Conservation (phyloP, 352 stramenopile species). For the Phytophthora uliginosa region DNA sequence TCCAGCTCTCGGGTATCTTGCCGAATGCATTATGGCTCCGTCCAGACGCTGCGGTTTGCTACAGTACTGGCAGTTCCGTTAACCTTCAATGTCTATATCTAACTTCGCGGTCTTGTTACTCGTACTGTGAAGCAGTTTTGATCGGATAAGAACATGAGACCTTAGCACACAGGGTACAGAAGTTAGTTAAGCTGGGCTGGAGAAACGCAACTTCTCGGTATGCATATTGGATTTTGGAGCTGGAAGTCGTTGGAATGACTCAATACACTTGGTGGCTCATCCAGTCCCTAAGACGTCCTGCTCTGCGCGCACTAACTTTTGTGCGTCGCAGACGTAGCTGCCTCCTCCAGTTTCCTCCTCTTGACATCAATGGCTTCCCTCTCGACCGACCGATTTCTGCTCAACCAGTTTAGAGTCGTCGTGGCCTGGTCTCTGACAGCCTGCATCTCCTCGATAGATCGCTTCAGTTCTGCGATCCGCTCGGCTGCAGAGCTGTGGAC, state of each 20-base stretch:
- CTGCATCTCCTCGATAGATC: not conserved
- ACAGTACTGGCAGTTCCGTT: too few species aligned
- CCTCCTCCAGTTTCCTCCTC: constrained; percentile 3
- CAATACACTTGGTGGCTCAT: not conserved
- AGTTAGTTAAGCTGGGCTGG: not conserved
- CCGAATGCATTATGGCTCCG: not conserved
- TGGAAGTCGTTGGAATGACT: not conserved
- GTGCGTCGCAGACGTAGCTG: not conserved
- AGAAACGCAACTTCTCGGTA: too few species aligned
- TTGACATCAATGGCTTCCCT: constrained; percentile 1
- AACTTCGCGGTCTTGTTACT: not conserved
- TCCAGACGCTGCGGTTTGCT: too few species aligned
- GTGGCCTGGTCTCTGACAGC: not conserved
- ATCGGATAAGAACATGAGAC: not conserved
- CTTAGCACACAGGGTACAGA: not conserved
- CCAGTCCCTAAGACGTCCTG: not conserved
- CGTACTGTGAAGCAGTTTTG: not conserved
- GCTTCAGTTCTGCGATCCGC: constrained; percentile 3
- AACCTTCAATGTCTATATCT: not conserved
- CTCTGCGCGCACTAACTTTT: not conserved
- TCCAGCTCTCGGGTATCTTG: not conserved
- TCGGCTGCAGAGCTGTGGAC: not conserved
- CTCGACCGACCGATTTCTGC: not conserved
- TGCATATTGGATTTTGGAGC: not conserved
- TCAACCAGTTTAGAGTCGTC: not conserved